phyloP scores from a whole-genome alignment of 805 yeast species.

The Metschnikowia dekortorum region DNA sequence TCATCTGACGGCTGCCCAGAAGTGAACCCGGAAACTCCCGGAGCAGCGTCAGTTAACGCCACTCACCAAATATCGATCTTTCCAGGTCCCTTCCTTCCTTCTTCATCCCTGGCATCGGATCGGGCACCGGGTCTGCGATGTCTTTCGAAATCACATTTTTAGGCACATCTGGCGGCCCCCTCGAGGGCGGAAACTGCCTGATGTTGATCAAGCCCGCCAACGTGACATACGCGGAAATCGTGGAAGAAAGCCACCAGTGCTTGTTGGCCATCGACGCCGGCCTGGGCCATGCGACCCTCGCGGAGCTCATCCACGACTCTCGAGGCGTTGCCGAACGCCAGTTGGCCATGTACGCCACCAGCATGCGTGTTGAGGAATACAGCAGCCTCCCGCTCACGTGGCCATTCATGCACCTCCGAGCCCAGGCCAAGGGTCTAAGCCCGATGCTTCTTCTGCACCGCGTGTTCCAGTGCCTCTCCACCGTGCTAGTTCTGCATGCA shows the following conservation, averaged over 20 bases:
- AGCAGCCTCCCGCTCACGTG: conserved; percentile 18
- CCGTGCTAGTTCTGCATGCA: conserved; percentile 62
- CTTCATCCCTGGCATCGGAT: too few relatives aligned
- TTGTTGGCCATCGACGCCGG: conserved; percentile 77
- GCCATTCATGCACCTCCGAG: conserved; percentile 23
- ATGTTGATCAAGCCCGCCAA: conserved; percentile 57
- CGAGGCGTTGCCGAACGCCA: conserved; percentile 10
- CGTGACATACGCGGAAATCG: conserved; percentile 34
- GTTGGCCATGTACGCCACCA: conserved; percentile 28
- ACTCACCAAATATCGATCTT: too few relatives aligned
- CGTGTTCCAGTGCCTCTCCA: conserved; percentile 28
- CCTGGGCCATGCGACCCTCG: conserved; percentile 55
- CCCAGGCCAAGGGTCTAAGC: background rate
- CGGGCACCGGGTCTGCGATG: conserved; percentile 13
- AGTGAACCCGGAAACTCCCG: too few relatives aligned
- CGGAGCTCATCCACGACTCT: conserved; percentile 34
- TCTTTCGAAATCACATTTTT: conserved; percentile 59
- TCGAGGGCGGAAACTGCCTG: conserved; percentile 66
- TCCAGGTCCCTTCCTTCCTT: too few relatives aligned
- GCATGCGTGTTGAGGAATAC: conserved; percentile 22
- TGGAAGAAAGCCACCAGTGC: conserved; percentile 21
- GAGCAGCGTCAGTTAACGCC: too few relatives aligned
- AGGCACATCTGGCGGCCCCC: conserved; percentile 86
- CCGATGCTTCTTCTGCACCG: conserved; percentile 6
- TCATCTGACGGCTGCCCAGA: too few relatives aligned